A percentile compares a stretch with the other conserved stretches of the same genome.
Conservation (phyloP, 768 basidiomycete species). For the Amanita rimosa region DNA sequence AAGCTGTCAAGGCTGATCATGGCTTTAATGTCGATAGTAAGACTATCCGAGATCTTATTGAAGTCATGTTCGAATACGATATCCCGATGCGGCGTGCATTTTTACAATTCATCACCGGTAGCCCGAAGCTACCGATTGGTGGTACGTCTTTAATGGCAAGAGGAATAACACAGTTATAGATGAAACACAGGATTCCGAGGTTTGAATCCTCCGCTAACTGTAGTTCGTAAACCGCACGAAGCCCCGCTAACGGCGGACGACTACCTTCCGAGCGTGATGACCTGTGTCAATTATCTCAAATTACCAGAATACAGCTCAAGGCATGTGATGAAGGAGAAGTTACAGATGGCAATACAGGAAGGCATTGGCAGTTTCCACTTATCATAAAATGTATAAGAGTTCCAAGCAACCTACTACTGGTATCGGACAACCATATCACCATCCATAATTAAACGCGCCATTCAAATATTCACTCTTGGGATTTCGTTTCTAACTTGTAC, state of each 20-base stretch:
- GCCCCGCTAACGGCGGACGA: conserved; percentile 84
- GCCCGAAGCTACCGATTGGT: conserved; percentile 92
- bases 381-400: conserved; percentile 39
- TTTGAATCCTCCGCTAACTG: conserved; percentile 86
- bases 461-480: too few species aligned
- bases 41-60: conserved; percentile 79
- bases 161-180: not conserved
- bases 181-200: conserved; percentile 73
- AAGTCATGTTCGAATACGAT: conserved; percentile 79
- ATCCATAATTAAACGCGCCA: too few species aligned
- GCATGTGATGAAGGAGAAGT: conserved; percentile 72
- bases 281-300: conserved; percentile 95
- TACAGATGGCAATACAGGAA: conserved; percentile 80
- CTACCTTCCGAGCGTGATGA: conserved; percentile 97
- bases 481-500: too few species aligned
- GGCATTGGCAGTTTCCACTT: conserved; percentile 97
- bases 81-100: conserved; percentile 67
- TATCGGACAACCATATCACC: conserved; percentile 11
- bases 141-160: conserved; percentile 36
- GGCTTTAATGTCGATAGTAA: conserved; percentile 95
- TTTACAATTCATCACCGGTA: conserved; percentile 95
- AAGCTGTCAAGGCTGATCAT: conserved; percentile 93
- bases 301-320: conserved; percentile 91
- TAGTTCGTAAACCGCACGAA: conserved; percentile 95
- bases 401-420: conserved; percentile 1